Evolutionary conservation across 306 rosid species (phyloP).

Genomic region (Heteromeles arbutifolia): DNA sequence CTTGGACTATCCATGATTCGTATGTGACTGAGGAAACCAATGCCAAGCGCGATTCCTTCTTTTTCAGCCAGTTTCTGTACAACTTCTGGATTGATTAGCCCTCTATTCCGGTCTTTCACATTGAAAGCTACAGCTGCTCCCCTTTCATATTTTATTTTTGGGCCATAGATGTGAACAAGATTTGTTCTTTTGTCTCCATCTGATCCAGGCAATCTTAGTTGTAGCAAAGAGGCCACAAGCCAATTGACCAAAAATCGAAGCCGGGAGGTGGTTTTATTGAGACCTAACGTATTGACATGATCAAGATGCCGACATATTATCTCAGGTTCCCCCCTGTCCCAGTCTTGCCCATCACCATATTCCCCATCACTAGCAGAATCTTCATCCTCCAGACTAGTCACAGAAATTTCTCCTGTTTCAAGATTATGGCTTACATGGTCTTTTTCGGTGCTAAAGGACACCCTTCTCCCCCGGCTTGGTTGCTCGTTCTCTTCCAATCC

Average conservation of each 20-base stretch:
- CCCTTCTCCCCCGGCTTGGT: slow-evolving; percentile 55
- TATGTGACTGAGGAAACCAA: slow-evolving; percentile 87
- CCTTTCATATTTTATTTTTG: slow-evolving; percentile 89
- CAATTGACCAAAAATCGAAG: slow-evolving; percentile 83
- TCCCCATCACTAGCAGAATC: slow-evolving; percentile 73
- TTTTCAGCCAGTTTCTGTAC: slow-evolving; percentile 90
- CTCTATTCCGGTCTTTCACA: slow-evolving; percentile 56
- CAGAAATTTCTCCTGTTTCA: slow-evolving; percentile 62
- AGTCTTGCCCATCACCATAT: slow-evolving; percentile 53
- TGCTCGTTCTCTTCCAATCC: slow-evolving; percentile 72
- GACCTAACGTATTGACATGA: slow-evolving; percentile 76
- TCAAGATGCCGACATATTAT: slow-evolving; percentile 66
- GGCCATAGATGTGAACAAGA: slow-evolving; percentile 89
- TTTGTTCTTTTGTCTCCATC: slow-evolving; percentile 33
- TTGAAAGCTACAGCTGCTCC: slow-evolving; percentile 99
- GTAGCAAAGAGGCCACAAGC: slow-evolving; percentile 87
- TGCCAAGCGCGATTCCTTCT: slow-evolving; percentile 77
- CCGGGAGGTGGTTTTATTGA: slow-evolving; percentile 77
- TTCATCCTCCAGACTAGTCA: slow-evolving; percentile 64
- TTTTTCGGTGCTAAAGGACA: slow-evolving; percentile 72
- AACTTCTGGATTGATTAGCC: slow-evolving; percentile 70
- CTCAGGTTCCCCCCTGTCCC: slow-evolving; percentile 69
- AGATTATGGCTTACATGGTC: slow-evolving; percentile 35
- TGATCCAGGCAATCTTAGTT: slow-evolving; percentile 48
- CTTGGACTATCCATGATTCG: slow-evolving; percentile 51